Percentiles rank a stretch among this genome's conserved stretches.
Evolutionary conservation across 192 early-diverging fungal species (phyloP).

Genomic region (Backusella mclennaniae): DNA sequence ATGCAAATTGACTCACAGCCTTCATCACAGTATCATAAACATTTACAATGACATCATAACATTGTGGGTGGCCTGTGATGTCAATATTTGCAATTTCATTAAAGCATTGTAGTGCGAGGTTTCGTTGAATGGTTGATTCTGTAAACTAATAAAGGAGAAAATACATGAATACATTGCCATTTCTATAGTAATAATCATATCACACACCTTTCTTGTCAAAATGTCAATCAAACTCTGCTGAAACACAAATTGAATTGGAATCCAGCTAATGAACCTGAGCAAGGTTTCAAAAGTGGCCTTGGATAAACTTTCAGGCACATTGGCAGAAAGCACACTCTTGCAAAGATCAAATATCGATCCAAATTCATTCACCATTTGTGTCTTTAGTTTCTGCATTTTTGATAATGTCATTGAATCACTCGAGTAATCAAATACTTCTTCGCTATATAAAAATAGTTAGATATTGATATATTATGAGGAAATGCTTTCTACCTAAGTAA

Average conservation of each 20-base stretch:
- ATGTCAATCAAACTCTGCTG: conserved; percentile 5
- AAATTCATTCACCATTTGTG: conserved; percentile 20
- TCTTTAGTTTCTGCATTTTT: conserved; percentile 23
- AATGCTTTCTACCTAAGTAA: conserved; percentile 8
- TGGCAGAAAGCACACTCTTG: neutral
- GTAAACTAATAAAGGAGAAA: neutral
- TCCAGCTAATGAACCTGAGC: conserved; percentile 16
- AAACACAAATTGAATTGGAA: conserved; percentile 19
- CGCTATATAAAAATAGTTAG: neutral
- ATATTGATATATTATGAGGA: no score
- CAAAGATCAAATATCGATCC: conserved; percentile 16
- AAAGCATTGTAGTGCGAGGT: conserved; percentile 13
- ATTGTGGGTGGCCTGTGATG: neutral
- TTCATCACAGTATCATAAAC: conserved; percentile 9
- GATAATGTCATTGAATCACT: conserved; percentile 18
- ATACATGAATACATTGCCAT: no score
- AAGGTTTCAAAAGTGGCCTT: conserved; percentile 6
- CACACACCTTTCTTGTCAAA: conserved; percentile 2
- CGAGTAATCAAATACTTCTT: conserved; percentile 29
- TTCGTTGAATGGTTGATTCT: conserved; percentile 1
- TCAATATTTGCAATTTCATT: conserved; percentile 16
- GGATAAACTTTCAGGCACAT: neutral
- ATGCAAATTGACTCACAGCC: neutral
- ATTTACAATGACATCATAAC: neutral
- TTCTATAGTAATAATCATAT: neutral